These are phyloP conservation scores for Globisporangium orthogonon DNA, from an alignment of 352 stramenopile genomes.

Conservation along the genomic window DNA sequence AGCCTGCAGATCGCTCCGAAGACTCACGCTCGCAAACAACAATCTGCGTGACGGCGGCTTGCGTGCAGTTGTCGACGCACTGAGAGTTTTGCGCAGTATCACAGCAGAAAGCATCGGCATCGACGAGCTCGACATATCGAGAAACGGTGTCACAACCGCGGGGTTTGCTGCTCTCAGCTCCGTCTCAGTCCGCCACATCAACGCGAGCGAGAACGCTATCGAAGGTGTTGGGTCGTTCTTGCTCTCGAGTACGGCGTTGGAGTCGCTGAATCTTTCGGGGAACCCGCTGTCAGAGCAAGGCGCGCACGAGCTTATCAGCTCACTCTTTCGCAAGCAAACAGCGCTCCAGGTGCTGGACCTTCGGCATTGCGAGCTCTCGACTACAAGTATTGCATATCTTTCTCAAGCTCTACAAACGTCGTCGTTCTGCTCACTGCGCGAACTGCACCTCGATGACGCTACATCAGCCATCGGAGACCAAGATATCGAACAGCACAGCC, in stretches of 20 bases:
- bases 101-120: constrained; percentile 8
- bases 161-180: constrained; percentile 25
- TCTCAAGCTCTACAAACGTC: background rate
- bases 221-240: constrained; percentile 21
- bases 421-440: constrained; percentile 10
- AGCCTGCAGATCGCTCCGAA: constrained; percentile 18
- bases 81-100: constrained; percentile 18
- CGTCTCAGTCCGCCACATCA: constrained; percentile 19
- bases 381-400: constrained; percentile 7
- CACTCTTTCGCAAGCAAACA: constrained; percentile 21
- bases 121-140: constrained; percentile 37
- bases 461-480: background rate
- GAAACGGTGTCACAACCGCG: constrained; percentile 32
- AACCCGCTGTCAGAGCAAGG: constrained; percentile 34
- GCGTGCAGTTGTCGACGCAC: constrained; percentile 37
- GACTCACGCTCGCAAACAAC: constrained; percentile 38
- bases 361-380: constrained; percentile 23
- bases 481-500: background rate
- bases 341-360: constrained; percentile 26
- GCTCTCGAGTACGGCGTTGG: constrained; percentile 18
- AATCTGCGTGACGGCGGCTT: constrained; percentile 48
- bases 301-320: constrained; percentile 25
- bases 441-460: constrained; percentile 6
- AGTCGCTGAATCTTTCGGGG: constrained; percentile 20
- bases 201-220: constrained; percentile 26